Conservation (phyloP, 306 rosid species). For the Glycine tomentella region DNA sequence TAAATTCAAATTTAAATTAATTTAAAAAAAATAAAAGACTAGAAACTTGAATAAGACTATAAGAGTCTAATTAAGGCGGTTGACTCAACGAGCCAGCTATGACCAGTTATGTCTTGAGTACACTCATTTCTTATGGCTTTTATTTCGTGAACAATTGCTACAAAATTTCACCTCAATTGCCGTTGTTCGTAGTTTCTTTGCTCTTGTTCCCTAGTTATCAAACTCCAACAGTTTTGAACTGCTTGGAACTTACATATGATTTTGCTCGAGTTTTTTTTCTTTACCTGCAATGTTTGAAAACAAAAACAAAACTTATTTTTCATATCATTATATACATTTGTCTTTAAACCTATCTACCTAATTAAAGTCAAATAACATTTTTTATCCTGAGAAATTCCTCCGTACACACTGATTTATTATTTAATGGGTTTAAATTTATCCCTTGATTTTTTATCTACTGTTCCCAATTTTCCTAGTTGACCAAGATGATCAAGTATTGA, state of each 20-base stretch:
- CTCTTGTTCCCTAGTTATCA: background rate
- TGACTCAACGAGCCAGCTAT: no score
- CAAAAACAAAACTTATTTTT: background rate
- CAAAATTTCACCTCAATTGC: background rate
- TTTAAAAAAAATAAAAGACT: no score
- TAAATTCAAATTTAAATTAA: no score
- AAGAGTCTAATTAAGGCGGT: no score
- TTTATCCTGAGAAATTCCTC: background rate
- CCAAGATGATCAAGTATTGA: background rate
- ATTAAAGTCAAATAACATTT: background rate
- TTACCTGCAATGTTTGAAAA: background rate
- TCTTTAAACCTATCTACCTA: background rate
- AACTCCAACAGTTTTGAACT: background rate
- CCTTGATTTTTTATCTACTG: background rate
- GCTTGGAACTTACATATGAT: background rate
- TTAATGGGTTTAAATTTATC: slow-evolving; percentile 2
- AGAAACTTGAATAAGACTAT: no score
- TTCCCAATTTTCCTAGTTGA: slow-evolving; percentile 13
- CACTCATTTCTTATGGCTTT: no score
- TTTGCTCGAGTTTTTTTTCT: background rate
- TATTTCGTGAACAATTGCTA: background rate
- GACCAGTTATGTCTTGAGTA: no score
- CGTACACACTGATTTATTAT: no score
- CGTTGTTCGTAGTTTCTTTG: background rate
- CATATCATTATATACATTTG: background rate